A percentile compares a stretch with the other conserved stretches of the same genome.
phyloP scores from a whole-genome alignment of 805 yeast genomes.

The Pichia sporocuriosa region DNA sequence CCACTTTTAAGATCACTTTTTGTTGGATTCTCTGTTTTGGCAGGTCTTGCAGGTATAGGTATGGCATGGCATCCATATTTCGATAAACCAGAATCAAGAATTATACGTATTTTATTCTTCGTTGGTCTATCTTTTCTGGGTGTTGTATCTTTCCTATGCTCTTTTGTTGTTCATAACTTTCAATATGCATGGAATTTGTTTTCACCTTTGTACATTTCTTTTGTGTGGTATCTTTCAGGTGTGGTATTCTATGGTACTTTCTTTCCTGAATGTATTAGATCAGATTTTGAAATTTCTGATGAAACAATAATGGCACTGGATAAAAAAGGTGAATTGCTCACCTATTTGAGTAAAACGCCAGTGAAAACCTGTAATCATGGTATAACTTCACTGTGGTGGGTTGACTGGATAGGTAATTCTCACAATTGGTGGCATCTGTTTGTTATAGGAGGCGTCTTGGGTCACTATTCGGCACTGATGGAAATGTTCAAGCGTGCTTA shows the following conservation, averaged over 20 bases:
- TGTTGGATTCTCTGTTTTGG: constrained; percentile 52
- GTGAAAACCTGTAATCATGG: constrained; percentile 26
- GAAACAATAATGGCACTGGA: constrained; percentile 28
- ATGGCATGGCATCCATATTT: constrained; percentile 92
- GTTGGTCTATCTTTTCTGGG: constrained; percentile 75
- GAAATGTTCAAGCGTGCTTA: constrained; percentile 48
- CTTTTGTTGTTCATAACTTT: constrained; percentile 51
- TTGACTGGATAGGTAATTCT: constrained; percentile 64
- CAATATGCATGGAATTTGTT: constrained; percentile 46
- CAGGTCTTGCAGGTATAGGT: constrained; percentile 66
- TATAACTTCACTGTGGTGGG: constrained; percentile 72
- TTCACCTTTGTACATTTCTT: constrained; percentile 63
- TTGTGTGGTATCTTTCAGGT: constrained; percentile 72
- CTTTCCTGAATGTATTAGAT: constrained; percentile 83
- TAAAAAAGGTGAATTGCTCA: constrained; percentile 21
- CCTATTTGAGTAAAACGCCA: constrained; percentile 39
- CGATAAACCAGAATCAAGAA: constrained; percentile 80
- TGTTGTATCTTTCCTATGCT: constrained; percentile 51
- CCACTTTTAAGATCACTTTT: constrained; percentile 42
- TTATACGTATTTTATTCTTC: constrained; percentile 73
- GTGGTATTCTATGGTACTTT: constrained; percentile 82
- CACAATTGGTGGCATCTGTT: constrained; percentile 94
- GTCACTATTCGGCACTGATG: constrained; percentile 76
- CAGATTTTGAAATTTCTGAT: constrained; percentile 39
- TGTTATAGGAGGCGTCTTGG: constrained; percentile 83